Conservation (phyloP, 345 rosid genomes). For the Syzygium oleosum region DNA sequence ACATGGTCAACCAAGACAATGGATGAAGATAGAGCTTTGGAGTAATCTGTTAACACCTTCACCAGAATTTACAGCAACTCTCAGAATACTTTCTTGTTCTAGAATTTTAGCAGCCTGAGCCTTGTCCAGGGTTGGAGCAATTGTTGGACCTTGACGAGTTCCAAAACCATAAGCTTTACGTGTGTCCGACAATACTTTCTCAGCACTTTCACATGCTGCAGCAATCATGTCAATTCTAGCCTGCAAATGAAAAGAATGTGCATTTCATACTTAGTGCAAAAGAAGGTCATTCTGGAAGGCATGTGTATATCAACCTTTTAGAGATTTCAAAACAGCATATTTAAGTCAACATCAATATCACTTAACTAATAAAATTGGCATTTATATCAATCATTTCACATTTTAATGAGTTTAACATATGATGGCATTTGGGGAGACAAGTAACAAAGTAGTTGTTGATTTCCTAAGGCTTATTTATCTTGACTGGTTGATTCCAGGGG, state of each 20-base stretch:
- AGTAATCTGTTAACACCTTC: slow-evolving; percentile 36
- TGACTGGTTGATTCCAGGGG: not conserved
- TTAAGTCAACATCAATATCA: not conserved
- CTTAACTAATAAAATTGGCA: not conserved
- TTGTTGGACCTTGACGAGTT: slow-evolving; percentile 70
- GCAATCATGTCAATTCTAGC: slow-evolving; percentile 79
- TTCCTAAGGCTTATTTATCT: not conserved
- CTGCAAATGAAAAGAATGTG: slow-evolving; percentile 19
- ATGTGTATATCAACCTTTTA: not conserved
- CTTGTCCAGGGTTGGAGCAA: slow-evolving; percentile 79
- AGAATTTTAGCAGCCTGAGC: slow-evolving; percentile 81
- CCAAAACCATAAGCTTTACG: slow-evolving; percentile 86
- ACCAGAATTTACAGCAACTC: slow-evolving; percentile 72
- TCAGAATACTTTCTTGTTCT: slow-evolving; percentile 73
- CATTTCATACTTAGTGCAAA: not conserved
- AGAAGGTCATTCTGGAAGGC: not conserved
- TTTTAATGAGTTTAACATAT: not conserved
- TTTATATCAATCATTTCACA: not conserved
- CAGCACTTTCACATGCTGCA: slow-evolving; percentile 93
- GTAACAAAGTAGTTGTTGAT: not conserved
- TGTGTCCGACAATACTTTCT: slow-evolving; percentile 71
- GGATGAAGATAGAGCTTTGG: not conserved
- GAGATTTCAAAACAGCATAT: not conserved
- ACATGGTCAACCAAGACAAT: not conserved
- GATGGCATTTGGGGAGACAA: not conserved